Conservation (phyloP, 495 filamentous ascomycete species). For the Ramalina intermedia region DNA sequence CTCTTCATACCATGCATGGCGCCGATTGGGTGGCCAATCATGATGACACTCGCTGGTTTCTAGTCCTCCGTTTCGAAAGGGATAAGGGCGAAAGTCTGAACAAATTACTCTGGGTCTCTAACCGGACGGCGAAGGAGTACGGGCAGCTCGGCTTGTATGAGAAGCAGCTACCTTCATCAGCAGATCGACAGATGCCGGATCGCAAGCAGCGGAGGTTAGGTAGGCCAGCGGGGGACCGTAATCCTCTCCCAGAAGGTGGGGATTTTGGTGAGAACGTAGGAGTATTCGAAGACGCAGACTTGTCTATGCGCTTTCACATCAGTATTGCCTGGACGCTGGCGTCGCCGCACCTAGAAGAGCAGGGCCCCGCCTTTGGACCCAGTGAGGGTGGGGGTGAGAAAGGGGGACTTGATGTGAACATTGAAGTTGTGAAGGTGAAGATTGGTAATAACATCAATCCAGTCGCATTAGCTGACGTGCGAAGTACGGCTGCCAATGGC, state of each 20-base stretch:
- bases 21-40: constrained; percentile 58
- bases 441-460: constrained; percentile 44
- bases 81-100: constrained; percentile 42
- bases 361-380: constrained; percentile 8
- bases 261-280: neutral
- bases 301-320: constrained; percentile 44
- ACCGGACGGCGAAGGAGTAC: constrained; percentile 41
- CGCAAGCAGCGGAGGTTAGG: neutral
- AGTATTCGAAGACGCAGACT: constrained; percentile 2
- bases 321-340: constrained; percentile 51
- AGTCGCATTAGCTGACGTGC: too few species aligned
- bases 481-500: too few species aligned
- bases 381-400: neutral
- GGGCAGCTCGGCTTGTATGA: constrained; percentile 62
- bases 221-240: too few species aligned
- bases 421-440: constrained; percentile 47
- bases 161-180: neutral
- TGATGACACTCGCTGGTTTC: constrained; percentile 71
- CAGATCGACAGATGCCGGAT: neutral
- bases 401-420: constrained; percentile 6
- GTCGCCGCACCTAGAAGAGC: constrained; percentile 1
- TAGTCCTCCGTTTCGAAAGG: constrained; percentile 50
- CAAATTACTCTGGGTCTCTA: constrained; percentile 47
- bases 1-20: constrained; percentile 22
- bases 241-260: neutral